Base-by-base conservation (phyloP, 2,329 filamentous ascomycete genomes). In the Davidsoniella virescens region DNA sequence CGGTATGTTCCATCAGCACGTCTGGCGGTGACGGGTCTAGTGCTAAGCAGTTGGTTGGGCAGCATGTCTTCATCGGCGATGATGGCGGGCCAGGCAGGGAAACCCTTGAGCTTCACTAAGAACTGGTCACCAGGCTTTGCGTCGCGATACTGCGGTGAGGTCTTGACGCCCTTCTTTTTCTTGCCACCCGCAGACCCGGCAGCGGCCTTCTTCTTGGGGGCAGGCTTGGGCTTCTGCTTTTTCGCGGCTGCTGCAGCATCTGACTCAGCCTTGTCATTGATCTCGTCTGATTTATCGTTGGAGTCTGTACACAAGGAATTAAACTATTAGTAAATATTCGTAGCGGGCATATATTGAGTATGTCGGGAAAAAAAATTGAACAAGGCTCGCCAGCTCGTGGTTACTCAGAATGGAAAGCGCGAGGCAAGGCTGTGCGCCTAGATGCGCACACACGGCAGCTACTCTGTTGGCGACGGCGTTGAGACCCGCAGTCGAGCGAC, bases 1-100 rank as follows among this genome's bases (percentile, higher is more conserved):
- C 85, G 80, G 64, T 92, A 94, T 39, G 82, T 84, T 52, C 90
- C 90, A 64, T 96, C 90, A 18, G 76, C 68, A 52, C 84, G 79
- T 58, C 78, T 80, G 18, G 90, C 87, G 42, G 86, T 87, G 49
- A 94, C 85, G 7, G 90, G 92, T 54, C 92, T 82, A 43, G 75
- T 76, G 59, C 75, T 83, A 50, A 93, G 67, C 20, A 98, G 75
- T 12, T 74, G 78, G 52, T 80, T 72, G 2, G 92, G 90, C 17
- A 98, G 78, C 82, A 98, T 96, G 55, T 82, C 80, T 64, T 98
- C 90, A 62, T 94, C 87, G 63, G 86, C 92, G 58, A 98, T 79
- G 61, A 98, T 84, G 50, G 87, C 82, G 14, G 92, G 92, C 92
- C 92, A 98, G 38, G 86, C 82, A 29, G 92, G 86, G 65, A 86